These are phyloP conservation scores for Acacia melanoxylon DNA, from an alignment of 306 rosid genomes.

Conservation along the genomic window DNA sequence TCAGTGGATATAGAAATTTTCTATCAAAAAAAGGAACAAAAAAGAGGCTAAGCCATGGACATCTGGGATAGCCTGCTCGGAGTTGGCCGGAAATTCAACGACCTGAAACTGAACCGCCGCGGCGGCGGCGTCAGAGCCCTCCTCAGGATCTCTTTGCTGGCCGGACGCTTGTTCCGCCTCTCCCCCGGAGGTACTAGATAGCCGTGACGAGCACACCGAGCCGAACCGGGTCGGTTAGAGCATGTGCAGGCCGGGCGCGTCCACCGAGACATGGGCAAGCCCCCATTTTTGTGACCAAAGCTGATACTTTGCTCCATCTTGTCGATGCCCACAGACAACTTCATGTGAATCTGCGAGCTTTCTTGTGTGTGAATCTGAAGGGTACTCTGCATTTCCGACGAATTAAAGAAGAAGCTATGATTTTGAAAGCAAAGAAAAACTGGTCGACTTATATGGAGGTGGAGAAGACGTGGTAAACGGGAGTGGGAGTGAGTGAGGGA, in stretches of 20 bases:
- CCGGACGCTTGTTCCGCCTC: constrained; percentile 45
- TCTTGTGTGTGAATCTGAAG: constrained; percentile 25
- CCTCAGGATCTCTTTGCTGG: constrained; percentile 65
- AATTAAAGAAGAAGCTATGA: neutral
- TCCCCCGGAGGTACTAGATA: constrained; percentile 51
- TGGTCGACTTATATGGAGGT: neutral
- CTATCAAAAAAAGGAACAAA: neutral
- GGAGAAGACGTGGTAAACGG: constrained; percentile 28
- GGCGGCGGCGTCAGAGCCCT: constrained; percentile 74
- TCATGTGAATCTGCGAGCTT: constrained; percentile 25
- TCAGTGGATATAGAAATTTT: neutral
- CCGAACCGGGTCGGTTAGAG: constrained; percentile 50
- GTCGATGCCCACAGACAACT: neutral
- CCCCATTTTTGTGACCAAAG: constrained; percentile 30
- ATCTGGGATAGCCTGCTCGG: constrained; percentile 89
- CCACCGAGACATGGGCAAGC: constrained; percentile 35
- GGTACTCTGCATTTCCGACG: constrained; percentile 38
- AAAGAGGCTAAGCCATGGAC: constrained; percentile 55
- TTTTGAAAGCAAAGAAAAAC: neutral
- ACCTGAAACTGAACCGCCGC: constrained; percentile 60
- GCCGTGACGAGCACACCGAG: constrained; percentile 56
- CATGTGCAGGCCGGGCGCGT: constrained; percentile 51
- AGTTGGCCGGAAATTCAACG: constrained; percentile 80
- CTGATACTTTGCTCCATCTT: neutral
- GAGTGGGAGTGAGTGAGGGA: neutral